Conservation (phyloP, 164 flowering plant genomes). For the Vitis rupestris region DNA sequence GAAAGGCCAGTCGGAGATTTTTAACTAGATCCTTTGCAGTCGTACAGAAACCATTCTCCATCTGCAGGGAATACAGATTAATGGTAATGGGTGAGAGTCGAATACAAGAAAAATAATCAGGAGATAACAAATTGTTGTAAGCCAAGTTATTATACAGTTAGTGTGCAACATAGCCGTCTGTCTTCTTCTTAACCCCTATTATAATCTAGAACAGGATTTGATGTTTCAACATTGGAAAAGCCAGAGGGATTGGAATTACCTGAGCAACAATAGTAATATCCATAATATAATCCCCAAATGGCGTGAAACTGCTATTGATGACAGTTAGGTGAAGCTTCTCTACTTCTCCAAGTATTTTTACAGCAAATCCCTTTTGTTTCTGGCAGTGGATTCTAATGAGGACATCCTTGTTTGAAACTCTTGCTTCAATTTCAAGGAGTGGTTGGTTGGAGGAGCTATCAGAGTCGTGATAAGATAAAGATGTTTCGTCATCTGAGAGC, state of each 20-base stretch:
- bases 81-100: too few species aligned
- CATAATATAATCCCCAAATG: constrained; percentile 37
- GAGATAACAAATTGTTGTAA: too few species aligned
- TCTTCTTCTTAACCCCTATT: too few species aligned
- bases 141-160: too few species aligned
- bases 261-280: constrained; percentile 47
- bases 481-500: constrained; percentile 22
- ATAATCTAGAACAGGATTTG: too few species aligned
- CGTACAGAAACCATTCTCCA: constrained; percentile 47
- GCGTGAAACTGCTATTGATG: constrained; percentile 29
- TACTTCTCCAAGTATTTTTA: constrained; percentile 27
- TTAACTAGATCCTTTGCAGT: constrained; percentile 58
- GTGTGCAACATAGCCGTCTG: too few species aligned
- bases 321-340: constrained; percentile 44
- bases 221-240: too few species aligned
- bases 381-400: constrained; percentile 46
- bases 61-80: constrained; percentile 30
- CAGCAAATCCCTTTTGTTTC: constrained; percentile 28
- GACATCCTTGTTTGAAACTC: constrained; percentile 32
- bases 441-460: constrained; percentile 4
- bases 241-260: constrained; percentile 26
- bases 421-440: constrained; percentile 55
- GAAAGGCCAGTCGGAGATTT: constrained; percentile 22
- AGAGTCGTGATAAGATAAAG: constrained; percentile 27
- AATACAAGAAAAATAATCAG: too few species aligned